These are phyloP conservation scores for Chalara sp. DNA, from an alignment of 2,329 filamentous ascomycete genomes.

Conservation along the genomic window DNA sequence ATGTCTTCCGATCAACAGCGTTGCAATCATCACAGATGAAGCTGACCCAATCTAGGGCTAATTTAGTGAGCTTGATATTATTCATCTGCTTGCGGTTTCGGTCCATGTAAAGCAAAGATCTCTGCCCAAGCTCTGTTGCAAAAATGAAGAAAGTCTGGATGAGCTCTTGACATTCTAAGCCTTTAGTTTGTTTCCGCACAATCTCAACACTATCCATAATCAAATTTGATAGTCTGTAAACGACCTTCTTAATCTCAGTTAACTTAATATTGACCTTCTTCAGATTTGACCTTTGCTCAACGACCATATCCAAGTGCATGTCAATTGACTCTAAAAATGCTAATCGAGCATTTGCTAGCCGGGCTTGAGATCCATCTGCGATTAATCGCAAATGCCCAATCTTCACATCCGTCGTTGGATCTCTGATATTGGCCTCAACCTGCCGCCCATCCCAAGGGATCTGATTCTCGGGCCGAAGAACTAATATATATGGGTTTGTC, in stretches of 20 bases:
- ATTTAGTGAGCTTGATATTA: constrained; percentile 86
- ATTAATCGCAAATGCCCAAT: constrained; percentile 80
- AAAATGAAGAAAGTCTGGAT: constrained; percentile 98
- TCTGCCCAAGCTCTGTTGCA: constrained; percentile 96
- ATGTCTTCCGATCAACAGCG: constrained; percentile 89
- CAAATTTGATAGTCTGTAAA: constrained; percentile 92
- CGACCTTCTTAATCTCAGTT: constrained; percentile 90
- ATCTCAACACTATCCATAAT: constrained; percentile 99
- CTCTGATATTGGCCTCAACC: constrained; percentile 63
- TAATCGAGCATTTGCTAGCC: constrained; percentile 71
- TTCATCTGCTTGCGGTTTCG: constrained; percentile 94
- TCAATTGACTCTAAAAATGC: constrained; percentile 73
- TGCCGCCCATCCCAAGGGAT: constrained; percentile 77
- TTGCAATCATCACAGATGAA: constrained; percentile 98
- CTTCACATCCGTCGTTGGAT: constrained; percentile 79
- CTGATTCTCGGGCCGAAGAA: constrained; percentile 73
- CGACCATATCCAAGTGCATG: constrained; percentile 78
- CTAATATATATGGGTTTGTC: constrained; percentile 75
- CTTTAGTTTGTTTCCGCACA: constrained; percentile 77
- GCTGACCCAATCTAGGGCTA: constrained; percentile 93
- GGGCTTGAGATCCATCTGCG: constrained; percentile 75
- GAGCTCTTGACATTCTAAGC: constrained; percentile 84
- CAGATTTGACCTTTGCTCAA: constrained; percentile 89
- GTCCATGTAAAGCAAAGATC: constrained; percentile 92
- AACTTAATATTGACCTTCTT: constrained; percentile 86